Conservation (phyloP, 345 rosid genomes). For the Raphanus raphanistrum region DNA sequence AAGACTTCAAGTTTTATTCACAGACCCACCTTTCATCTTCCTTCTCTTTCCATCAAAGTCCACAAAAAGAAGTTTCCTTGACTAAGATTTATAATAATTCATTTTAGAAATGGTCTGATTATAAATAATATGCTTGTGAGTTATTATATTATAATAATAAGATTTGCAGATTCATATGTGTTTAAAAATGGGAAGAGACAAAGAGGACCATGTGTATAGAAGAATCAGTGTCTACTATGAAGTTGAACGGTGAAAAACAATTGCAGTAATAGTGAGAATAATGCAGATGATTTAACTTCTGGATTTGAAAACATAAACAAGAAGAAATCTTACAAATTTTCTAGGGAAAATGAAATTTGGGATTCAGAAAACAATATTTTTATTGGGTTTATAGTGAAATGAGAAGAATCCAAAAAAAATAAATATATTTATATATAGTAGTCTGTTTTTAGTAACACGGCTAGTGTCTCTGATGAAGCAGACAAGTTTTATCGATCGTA, state of each 20-base stretch:
- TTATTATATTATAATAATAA: background rate
- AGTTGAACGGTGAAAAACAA: background rate
- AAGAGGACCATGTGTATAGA: conserved; percentile 53
- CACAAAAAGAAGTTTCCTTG: conserved; percentile 34
- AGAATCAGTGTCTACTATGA: conserved; percentile 56
- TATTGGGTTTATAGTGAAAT: conserved; percentile 1
- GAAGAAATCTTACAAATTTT: background rate
- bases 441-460: conserved; percentile 24
- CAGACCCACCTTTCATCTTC: conserved; percentile 35
- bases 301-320: too few species aligned
- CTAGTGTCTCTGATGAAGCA: conserved; percentile 35
- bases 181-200: conserved; percentile 39
- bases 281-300: too few species aligned
- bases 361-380: conserved; percentile 4
- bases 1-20: conserved; percentile 43
- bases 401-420: conserved; percentile 27
- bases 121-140: conserved; percentile 16
- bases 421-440: background rate
- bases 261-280: conserved; percentile 1
- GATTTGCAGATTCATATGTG: conserved; percentile 53
- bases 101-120: background rate
- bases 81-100: background rate
- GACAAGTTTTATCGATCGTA: conserved; percentile 42
- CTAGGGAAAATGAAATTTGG: conserved; percentile 11
- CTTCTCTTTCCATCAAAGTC: conserved; percentile 24